Conservation (phyloP, 2,329 filamentous ascomycete species). For the Cladorrhinum sp. region DNA sequence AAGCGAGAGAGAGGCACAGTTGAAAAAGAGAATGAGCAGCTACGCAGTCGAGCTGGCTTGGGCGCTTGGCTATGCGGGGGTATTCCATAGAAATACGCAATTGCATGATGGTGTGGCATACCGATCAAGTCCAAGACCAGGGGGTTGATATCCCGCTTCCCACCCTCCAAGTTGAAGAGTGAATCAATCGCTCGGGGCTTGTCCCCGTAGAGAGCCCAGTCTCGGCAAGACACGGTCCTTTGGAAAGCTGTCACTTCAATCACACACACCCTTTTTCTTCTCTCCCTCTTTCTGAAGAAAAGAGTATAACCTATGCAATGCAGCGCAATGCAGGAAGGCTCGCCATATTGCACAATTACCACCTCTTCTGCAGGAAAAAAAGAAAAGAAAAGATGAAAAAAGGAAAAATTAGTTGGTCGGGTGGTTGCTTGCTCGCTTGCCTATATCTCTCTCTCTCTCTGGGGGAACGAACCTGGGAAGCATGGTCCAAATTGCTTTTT, state of each 20-base stretch:
- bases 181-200: background rate
- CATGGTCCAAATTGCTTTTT: background rate
- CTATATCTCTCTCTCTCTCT: background rate
- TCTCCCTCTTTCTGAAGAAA: too few species aligned
- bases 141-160: background rate
- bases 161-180: background rate
- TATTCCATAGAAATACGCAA: too few species aligned
- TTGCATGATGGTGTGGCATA: background rate
- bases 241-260: background rate
- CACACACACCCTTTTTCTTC: too few species aligned
- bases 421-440: background rate
- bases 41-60: too few species aligned
- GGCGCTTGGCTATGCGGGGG: background rate
- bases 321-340: background rate
- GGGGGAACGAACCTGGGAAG: background rate
- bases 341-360: slow-evolving; percentile 8
- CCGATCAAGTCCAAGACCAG: background rate
- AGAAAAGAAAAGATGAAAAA: background rate
- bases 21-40: background rate
- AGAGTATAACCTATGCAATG: background rate
- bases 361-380: background rate
- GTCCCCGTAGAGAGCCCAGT: background rate
- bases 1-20: background rate
- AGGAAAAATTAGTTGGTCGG: too few species aligned
- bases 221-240: background rate